phyloP scores from a whole-genome alignment of 2,329 filamentous ascomycete genomes.

The Ascochyta clinopodiicola region DNA sequence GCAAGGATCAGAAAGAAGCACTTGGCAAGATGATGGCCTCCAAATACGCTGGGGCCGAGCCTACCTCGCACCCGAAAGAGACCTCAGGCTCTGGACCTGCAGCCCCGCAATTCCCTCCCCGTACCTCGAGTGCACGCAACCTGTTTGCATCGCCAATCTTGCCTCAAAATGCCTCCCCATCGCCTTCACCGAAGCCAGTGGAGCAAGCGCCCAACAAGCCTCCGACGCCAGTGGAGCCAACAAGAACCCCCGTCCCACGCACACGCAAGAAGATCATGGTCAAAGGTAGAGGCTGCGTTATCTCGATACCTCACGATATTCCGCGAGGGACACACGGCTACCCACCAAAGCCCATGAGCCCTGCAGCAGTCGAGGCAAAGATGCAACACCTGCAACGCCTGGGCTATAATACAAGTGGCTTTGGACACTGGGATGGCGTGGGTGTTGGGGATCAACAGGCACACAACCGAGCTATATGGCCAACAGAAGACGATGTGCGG shows the following conservation, averaged over 20 bases:
- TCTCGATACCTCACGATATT: conserved; percentile 53
- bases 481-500: conserved; percentile 64
- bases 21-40: conserved; percentile 51
- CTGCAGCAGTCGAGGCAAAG: conserved; percentile 66
- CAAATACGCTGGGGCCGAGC: conserved; percentile 46
- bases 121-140: conserved; percentile 25
- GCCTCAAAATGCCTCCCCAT: conserved; percentile 25
- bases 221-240: conserved; percentile 26
- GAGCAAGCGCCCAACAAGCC: conserved; percentile 28
- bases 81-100: conserved; percentile 25
- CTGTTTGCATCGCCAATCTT: conserved; percentile 26
- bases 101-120: conserved; percentile 19
- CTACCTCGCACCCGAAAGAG: conserved; percentile 44
- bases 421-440: conserved; percentile 65
- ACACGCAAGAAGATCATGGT: conserved; percentile 54
- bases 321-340: conserved; percentile 51
- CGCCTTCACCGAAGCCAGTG: conserved; percentile 26
- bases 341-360: conserved; percentile 51
- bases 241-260: conserved; percentile 41
- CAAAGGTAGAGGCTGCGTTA: conserved; percentile 54
- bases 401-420: conserved; percentile 73
- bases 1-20: conserved; percentile 46
- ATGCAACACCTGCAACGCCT: conserved; percentile 70
- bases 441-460: conserved; percentile 29
- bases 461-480: conserved; percentile 74